Conservation (phyloP, 1,284 basidiomycete species). For the Psilocybe mexicana region DNA sequence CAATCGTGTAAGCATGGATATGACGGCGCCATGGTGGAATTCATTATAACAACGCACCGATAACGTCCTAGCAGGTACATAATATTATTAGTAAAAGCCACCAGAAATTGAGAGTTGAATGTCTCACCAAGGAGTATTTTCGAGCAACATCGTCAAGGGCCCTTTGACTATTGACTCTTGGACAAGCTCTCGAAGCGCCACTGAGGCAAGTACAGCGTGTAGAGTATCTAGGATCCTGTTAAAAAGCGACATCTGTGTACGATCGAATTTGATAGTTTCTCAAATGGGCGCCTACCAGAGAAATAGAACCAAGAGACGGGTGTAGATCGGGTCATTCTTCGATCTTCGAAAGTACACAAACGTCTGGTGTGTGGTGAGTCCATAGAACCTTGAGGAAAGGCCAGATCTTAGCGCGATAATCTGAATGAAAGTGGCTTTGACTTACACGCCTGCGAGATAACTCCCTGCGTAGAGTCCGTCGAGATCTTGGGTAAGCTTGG, state of each 20-base stretch:
- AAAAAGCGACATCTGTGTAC: too few relatives aligned
- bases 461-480: conserved; percentile 1
- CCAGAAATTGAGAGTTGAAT: background rate
- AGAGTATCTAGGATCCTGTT: background rate
- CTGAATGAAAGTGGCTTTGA: background rate
- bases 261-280: too few relatives aligned
- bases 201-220: background rate
- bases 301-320: background rate
- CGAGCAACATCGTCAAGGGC: background rate
- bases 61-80: background rate
- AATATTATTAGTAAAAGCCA: background rate
- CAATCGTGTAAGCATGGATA: background rate
- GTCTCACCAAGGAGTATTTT: background rate
- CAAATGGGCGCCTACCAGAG: background rate
- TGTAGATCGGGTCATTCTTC: background rate
- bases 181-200: background rate
- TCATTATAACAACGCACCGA: background rate
- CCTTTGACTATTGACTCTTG: background rate
- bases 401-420: background rate
- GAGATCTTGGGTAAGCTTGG: background rate
- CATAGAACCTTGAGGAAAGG: background rate
- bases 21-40: too few relatives aligned
- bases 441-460: background rate
- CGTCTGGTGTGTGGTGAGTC: conserved; percentile 2
- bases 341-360: conserved; percentile 3